Conservation (phyloP, 2,329 filamentous ascomycete species). For the Podosphaera fusca region DNA sequence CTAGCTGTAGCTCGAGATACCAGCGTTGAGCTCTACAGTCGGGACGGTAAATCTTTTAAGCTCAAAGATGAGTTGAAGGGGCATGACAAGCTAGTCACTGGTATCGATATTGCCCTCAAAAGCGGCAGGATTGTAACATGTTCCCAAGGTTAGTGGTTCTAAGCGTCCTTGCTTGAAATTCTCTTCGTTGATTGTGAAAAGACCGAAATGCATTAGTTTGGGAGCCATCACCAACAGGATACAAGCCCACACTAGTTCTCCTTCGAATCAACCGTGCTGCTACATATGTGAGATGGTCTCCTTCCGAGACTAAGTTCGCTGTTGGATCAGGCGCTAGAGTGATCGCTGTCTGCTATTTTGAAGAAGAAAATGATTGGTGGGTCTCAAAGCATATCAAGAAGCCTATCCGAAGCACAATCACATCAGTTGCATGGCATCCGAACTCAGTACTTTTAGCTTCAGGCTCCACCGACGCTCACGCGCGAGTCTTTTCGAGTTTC, state of each 20-base stretch:
- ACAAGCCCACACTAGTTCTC: slow-evolving; percentile 91
- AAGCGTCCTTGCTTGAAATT: background rate
- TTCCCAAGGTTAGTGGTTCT: slow-evolving; percentile 49
- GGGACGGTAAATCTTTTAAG: slow-evolving; percentile 49
- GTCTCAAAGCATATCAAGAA: slow-evolving; percentile 99
- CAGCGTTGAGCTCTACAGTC: slow-evolving; percentile 68
- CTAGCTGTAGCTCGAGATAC: slow-evolving; percentile 83
- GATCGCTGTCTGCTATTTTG: slow-evolving; percentile 95
- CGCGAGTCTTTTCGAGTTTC: slow-evolving; percentile 81
- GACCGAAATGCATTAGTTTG: slow-evolving; percentile 96
- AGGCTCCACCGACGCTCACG: slow-evolving; percentile 92
- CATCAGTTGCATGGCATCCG: slow-evolving; percentile 85
- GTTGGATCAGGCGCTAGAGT: slow-evolving; percentile 89
- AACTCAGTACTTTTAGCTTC: slow-evolving; percentile 90
- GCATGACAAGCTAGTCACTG: slow-evolving; percentile 90
- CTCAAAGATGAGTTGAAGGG: slow-evolving; percentile 84
- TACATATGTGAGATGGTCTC: slow-evolving; percentile 92
- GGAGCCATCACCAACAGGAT: slow-evolving; percentile 79
- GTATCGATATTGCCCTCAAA: slow-evolving; percentile 80
- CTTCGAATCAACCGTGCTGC: slow-evolving; percentile 92
- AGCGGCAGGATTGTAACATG: slow-evolving; percentile 91
- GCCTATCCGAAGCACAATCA: slow-evolving; percentile 92
- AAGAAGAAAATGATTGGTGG: slow-evolving; percentile 99
- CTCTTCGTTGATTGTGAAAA: slow-evolving; percentile 17
- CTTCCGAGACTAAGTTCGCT: slow-evolving; percentile 90